These are phyloP conservation scores for Pestalotiopsis sp. DNA, from an alignment of 2,329 filamentous ascomycete species.

Conservation along the genomic window DNA sequence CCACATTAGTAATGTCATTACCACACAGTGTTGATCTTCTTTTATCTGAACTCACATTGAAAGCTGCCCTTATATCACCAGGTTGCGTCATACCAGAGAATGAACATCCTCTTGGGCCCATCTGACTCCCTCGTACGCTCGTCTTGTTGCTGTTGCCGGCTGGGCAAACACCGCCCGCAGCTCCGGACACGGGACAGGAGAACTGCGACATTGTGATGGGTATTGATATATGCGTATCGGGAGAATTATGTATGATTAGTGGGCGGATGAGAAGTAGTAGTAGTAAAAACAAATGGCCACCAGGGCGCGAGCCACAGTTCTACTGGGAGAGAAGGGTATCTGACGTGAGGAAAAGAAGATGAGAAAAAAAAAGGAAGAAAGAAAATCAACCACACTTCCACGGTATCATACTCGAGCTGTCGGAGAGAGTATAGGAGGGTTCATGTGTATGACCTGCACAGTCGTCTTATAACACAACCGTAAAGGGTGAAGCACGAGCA, in stretches of 20 bases:
- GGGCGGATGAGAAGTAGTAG: background rate
- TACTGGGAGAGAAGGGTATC: conserved; percentile 7
- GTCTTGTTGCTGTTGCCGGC: conserved; percentile 22
- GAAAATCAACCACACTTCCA: background rate
- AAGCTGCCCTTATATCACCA: conserved; percentile 37
- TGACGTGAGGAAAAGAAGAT: background rate
- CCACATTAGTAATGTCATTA: background rate
- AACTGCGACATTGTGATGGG: conserved; percentile 20
- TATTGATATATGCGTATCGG: background rate
- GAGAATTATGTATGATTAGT: background rate
- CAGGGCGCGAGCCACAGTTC: conserved; percentile 13
- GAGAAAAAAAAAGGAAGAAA: conserved; percentile 5
- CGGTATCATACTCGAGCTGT: background rate
- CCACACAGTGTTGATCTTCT: too few relatives aligned
- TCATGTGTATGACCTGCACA: background rate
- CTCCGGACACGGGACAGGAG: conserved; percentile 32
- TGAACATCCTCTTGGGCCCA: conserved; percentile 36
- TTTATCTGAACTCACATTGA: conserved; percentile 20
- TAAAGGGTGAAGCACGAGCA: background rate
- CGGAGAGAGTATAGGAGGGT: background rate
- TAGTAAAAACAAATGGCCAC: conserved; percentile 7
- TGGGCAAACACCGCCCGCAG: conserved; percentile 27
- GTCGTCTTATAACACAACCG: background rate
- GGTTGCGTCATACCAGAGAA: conserved; percentile 37
- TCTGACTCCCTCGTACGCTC: conserved; percentile 28